Evolutionary conservation across 768 basidiomycete genomes (phyloP).

Genomic region (Boletus coccyginus): DNA sequence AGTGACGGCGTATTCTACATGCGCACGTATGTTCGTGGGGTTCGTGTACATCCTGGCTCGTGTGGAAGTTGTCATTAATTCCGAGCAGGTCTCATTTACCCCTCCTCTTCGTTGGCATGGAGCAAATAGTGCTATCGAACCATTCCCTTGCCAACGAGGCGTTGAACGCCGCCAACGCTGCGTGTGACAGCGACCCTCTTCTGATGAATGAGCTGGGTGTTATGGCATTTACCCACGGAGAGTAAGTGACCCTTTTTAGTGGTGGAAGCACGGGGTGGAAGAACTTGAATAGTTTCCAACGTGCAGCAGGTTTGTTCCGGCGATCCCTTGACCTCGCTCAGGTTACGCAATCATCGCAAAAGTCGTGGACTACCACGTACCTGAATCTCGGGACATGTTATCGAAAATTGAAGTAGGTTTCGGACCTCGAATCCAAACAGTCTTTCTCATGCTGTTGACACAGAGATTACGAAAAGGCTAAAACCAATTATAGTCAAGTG

Average conservation of each 20-base stretch:
- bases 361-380: conserved; percentile 86
- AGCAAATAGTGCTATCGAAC: conserved; percentile 90
- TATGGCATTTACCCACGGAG: conserved; percentile 82
- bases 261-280: background rate
- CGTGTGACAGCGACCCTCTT: conserved; percentile 88
- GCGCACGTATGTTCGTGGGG: conserved; percentile 94
- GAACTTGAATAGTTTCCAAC: conserved; percentile 59
- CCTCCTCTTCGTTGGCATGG: conserved; percentile 96
- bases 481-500: conserved; percentile 70
- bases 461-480: conserved; percentile 62
- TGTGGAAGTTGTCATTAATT: conserved; percentile 6
- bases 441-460: conserved; percentile 11
- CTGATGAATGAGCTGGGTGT: conserved; percentile 92
- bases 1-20: conserved; percentile 97
- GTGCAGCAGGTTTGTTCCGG: conserved; percentile 69
- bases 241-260: conserved; percentile 47
- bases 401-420: conserved; percentile 70
- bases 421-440: background rate
- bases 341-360: conserved; percentile 80
- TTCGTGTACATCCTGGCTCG: conserved; percentile 34
- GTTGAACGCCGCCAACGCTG: conserved; percentile 71
- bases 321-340: conserved; percentile 78
- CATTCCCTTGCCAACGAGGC: conserved; percentile 82
- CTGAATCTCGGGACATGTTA: conserved; percentile 90
- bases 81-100: conserved; percentile 87